Conservation (phyloP, 345 rosid species). For the Syzygium aqueum region DNA sequence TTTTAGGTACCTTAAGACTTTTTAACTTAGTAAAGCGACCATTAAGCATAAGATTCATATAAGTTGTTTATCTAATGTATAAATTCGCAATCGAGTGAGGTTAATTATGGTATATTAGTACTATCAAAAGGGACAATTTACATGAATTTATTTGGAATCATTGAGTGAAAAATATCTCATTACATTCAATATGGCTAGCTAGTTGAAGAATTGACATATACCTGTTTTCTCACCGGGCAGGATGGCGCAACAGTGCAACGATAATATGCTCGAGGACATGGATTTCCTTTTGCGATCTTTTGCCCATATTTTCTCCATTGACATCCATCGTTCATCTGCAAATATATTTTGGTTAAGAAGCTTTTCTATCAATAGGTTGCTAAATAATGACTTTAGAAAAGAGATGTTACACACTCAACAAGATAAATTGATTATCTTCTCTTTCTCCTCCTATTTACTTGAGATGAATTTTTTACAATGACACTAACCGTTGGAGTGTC, state of each 20-base stretch:
- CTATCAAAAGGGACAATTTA: background rate
- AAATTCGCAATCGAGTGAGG: background rate
- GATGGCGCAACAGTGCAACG: conserved; percentile 90
- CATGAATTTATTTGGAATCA: background rate
- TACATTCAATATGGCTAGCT: background rate
- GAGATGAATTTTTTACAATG: background rate
- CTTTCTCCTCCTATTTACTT: background rate
- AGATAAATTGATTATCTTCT: background rate
- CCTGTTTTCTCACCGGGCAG: conserved; percentile 96
- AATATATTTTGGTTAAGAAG: background rate
- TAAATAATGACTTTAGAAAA: background rate
- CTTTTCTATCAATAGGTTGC: background rate
- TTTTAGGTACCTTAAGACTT: background rate
- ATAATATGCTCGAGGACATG: conserved; percentile 93
- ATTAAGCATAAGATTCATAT: background rate
- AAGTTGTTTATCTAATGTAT: background rate
- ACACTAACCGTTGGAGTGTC: conserved; percentile 60
- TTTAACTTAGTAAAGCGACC: background rate
- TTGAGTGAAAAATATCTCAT: background rate
- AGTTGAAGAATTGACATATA: conserved; percentile 3
- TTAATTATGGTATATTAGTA: background rate
- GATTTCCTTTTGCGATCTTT: conserved; percentile 97
- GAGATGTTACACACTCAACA: background rate
- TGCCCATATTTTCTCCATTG: conserved; percentile 99
- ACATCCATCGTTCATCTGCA: conserved; percentile 82